Evolutionary conservation across 345 rosid species (phyloP).

Genomic region (Camelina neglecta): DNA sequence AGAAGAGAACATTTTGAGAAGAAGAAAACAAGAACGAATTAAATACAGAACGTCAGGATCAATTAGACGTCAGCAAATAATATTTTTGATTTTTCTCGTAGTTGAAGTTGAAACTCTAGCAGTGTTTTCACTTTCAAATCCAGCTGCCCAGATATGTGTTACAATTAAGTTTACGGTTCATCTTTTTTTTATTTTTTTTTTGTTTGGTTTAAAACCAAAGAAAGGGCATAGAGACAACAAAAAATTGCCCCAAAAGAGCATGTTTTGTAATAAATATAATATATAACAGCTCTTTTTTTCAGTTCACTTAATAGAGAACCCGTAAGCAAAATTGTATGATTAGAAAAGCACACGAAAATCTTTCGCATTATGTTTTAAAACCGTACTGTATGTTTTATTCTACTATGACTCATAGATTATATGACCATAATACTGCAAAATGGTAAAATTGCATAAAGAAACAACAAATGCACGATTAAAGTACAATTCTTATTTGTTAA

Average conservation of each 20-base stretch:
- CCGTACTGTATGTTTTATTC: neutral
- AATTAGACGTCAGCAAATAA: neutral
- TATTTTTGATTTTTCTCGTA: neutral
- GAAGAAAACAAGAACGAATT: neutral
- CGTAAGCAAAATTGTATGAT: neutral
- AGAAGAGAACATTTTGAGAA: neutral
- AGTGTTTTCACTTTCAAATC: neutral
- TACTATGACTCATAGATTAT: neutral
- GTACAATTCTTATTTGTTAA: neutral
- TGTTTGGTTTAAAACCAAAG: neutral
- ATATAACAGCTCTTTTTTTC: neutral
- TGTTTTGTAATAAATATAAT: neutral
- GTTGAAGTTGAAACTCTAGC: neutral
- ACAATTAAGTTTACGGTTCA: neutral
- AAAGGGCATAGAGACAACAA: neutral
- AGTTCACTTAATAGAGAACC: neutral
- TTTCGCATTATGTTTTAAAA: neutral
- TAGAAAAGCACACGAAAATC: neutral
- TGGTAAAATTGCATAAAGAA: neutral
- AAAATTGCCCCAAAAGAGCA: neutral
- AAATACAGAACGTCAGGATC: neutral
- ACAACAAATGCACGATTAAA: neutral
- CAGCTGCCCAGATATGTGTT: neutral
- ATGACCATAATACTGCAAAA: constrained; percentile 10
- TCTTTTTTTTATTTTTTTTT: neutral